Evolutionary conservation across 2,329 filamentous ascomycete species (phyloP).

Genomic region (Balansia obtecta): DNA sequence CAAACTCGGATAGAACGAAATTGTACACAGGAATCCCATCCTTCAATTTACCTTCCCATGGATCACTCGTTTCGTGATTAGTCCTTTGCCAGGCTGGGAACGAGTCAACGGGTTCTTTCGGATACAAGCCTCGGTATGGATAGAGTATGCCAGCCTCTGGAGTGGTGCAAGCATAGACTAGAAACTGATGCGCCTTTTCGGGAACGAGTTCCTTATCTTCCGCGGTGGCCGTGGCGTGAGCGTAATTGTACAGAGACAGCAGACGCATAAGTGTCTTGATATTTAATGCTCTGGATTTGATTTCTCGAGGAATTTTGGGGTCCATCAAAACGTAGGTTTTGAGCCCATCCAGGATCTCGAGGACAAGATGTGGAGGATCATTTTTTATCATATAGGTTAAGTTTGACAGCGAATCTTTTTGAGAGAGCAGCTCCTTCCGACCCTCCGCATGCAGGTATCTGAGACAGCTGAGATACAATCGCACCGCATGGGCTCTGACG

Average conservation of each 20-base stretch:
- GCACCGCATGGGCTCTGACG: constrained; percentile 69
- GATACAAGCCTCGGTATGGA: constrained; percentile 73
- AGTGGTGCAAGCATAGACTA: constrained; percentile 64
- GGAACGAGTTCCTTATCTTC: constrained; percentile 41
- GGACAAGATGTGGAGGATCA: constrained; percentile 63
- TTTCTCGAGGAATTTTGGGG: constrained; percentile 55
- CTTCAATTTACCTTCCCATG: constrained; percentile 56
- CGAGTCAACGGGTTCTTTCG: constrained; percentile 50
- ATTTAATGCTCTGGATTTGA: constrained; percentile 66
- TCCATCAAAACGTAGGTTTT: constrained; percentile 64
- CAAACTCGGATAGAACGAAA: constrained; percentile 63
- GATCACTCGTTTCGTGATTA: constrained; percentile 42
- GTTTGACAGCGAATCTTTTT: constrained; percentile 72
- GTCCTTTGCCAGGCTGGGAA: constrained; percentile 17
- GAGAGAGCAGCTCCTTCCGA: constrained; percentile 68
- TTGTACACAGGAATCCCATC: constrained; percentile 66
- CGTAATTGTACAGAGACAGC: constrained; percentile 55
- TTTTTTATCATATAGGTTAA: constrained; percentile 67
- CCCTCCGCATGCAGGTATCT: constrained; percentile 65
- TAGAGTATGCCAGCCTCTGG: constrained; percentile 62
- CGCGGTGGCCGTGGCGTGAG: constrained; percentile 30
- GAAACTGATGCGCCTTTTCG: constrained; percentile 60
- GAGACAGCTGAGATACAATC: constrained; percentile 68
- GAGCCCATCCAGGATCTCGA: constrained; percentile 61
- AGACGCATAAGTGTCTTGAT: constrained; percentile 62